Conservation (phyloP, 2,329 filamentous ascomycete genomes). For the Verticillium longisporum region DNA sequence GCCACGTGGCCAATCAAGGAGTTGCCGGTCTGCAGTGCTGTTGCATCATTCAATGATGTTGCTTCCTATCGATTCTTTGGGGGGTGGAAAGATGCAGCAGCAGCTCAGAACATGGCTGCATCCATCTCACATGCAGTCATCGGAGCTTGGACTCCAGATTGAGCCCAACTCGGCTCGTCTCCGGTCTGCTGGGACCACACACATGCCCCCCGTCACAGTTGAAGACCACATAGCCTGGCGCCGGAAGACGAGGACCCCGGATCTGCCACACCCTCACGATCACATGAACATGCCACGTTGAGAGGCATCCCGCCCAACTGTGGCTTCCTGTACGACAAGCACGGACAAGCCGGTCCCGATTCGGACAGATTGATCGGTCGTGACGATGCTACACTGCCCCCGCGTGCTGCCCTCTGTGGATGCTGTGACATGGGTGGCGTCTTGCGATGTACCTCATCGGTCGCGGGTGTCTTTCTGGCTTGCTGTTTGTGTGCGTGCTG, state of each 20-base stretch:
- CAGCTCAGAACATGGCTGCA: background rate
- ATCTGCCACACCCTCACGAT: background rate
- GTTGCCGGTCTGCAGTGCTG: background rate
- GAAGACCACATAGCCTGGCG: too few relatives aligned
- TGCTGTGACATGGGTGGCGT: background rate
- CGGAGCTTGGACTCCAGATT: background rate
- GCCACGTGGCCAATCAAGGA: background rate
- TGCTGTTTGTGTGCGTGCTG: too few relatives aligned
- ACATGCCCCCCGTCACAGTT: background rate
- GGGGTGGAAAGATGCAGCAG: background rate
- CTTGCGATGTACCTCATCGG: background rate
- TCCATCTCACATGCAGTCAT: background rate
- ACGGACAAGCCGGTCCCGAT: background rate
- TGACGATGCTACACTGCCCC: background rate
- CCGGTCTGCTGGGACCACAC: background rate
- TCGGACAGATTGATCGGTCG: background rate
- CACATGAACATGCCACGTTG: background rate
- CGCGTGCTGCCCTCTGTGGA: background rate
- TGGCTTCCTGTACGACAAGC: background rate
- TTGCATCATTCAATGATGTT: background rate
- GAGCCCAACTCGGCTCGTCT: background rate
- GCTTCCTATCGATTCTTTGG: background rate
- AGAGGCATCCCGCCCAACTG: background rate
- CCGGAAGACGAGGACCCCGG: background rate
- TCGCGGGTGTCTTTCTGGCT: background rate